Percentiles rank a stretch among this genome's conserved stretches.
These are phyloP conservation scores for Xylaria sp. DNA, from an alignment of 2,329 filamentous ascomycete species.

Conservation along the genomic window DNA sequence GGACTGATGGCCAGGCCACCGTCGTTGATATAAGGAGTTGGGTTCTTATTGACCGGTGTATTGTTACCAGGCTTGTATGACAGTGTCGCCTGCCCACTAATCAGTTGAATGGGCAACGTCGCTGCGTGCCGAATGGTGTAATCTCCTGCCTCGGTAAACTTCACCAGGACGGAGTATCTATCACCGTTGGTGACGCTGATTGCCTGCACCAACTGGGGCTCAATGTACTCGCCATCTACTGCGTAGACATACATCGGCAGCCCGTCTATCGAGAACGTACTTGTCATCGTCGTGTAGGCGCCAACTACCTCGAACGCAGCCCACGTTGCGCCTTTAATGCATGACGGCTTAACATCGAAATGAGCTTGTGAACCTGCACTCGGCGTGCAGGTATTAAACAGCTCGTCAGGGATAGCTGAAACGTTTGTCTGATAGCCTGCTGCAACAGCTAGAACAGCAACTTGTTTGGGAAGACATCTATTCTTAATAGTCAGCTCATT, in stretches of 20 bases:
- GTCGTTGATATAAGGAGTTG: background rate
- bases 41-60: background rate
- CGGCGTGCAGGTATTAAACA: background rate
- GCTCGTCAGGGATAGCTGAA: background rate
- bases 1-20: background rate
- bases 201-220: slow-evolving; percentile 61
- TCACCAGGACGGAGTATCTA: slow-evolving; percentile 63
- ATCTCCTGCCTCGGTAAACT: slow-evolving; percentile 58
- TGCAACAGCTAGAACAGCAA: background rate
- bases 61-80: slow-evolving; percentile 5
- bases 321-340: background rate
- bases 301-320: slow-evolving; percentile 63
- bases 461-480: background rate
- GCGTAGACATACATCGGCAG: slow-evolving; percentile 65
- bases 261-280: slow-evolving; percentile 62
- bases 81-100: slow-evolving; percentile 22
- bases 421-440: slow-evolving; percentile 1
- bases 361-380: background rate
- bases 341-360: background rate
- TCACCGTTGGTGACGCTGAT: slow-evolving; percentile 63
- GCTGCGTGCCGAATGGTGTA: slow-evolving; percentile 65
- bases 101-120: slow-evolving; percentile 16
- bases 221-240: slow-evolving; percentile 65
- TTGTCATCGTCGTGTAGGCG: slow-evolving; percentile 59
- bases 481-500: background rate